A percentile compares a stretch with the other conserved stretches of the same genome.
Evolutionary conservation across 768 basidiomycete species (phyloP).

Genomic region (Leucogyrophana mollusca): DNA sequence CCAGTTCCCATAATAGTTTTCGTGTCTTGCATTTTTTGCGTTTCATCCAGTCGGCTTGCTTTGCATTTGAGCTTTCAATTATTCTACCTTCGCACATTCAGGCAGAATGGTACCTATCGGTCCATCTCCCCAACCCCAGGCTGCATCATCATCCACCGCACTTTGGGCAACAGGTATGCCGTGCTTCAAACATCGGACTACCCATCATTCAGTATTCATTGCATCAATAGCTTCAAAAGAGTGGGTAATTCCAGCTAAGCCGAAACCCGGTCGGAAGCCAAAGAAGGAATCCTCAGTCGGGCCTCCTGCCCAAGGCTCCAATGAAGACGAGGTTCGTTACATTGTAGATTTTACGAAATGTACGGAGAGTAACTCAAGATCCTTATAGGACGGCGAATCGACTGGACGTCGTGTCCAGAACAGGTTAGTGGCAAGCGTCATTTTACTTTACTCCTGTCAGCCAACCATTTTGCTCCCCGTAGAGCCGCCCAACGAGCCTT

Average conservation of each 20-base stretch:
- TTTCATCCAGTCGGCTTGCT: no score
- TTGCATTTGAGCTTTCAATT: no score
- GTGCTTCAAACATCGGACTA: constrained; percentile 11
- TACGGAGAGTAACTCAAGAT: constrained; percentile 5
- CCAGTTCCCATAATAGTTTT: no score
- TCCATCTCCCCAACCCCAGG: constrained; percentile 25
- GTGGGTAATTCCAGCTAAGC: constrained; percentile 85
- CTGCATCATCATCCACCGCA: constrained; percentile 46
- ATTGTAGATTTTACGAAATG: constrained; percentile 1
- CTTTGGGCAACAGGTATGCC: constrained; percentile 81
- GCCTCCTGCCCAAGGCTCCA: constrained; percentile 22
- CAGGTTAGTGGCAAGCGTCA: constrained; percentile 46
- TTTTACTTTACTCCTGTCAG: neutral
- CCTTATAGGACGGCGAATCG: constrained; percentile 40
- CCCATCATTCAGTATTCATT: constrained; percentile 2
- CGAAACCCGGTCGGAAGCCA: constrained; percentile 85
- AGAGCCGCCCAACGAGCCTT: constrained; percentile 90
- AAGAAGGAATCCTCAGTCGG: constrained; percentile 56
- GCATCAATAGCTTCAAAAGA: constrained; percentile 71
- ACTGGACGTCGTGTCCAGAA: constrained; percentile 78
- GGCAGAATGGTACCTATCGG: constrained; percentile 29
- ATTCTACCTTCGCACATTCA: constrained; percentile 13
- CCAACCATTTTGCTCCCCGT: neutral
- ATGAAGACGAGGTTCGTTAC: constrained; percentile 50
- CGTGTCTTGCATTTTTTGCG: no score